These are phyloP conservation scores for Bullera alba DNA, from an alignment of 768 basidiomycete genomes.

Conservation along the genomic window DNA sequence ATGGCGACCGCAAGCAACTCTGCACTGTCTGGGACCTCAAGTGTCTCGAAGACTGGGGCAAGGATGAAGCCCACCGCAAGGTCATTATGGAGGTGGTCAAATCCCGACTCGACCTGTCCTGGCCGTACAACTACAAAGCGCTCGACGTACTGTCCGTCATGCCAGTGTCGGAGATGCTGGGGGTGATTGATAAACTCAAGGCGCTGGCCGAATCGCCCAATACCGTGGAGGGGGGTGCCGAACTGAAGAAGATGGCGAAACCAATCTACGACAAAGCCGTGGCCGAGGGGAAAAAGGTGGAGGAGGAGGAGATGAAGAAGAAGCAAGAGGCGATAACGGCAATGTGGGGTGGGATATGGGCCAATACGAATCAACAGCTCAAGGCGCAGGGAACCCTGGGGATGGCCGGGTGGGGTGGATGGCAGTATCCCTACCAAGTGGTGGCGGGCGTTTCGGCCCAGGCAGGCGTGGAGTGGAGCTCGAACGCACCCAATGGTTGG, in stretches of 20 bases:
- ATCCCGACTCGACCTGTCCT: conserved; percentile 23
- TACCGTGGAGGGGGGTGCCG: conserved; percentile 15
- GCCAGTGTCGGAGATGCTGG: conserved; percentile 13
- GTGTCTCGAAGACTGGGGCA: conserved; percentile 23
- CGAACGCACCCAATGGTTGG: conserved; percentile 36
- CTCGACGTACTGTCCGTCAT: conserved; percentile 23
- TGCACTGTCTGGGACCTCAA: conserved; percentile 11
- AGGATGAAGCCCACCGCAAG: conserved; percentile 29
- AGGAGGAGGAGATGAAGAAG: conserved; percentile 31
- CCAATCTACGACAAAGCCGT: conserved; percentile 24
- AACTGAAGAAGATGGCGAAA: conserved; percentile 24
- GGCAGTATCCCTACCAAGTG: conserved; percentile 27
- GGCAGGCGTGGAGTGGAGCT: conserved; percentile 17
- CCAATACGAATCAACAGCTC: conserved; percentile 15
- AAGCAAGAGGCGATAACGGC: conserved; percentile 31
- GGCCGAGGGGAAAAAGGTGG: conserved; percentile 23
- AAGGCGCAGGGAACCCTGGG: conserved; percentile 2
- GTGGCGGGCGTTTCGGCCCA: conserved; percentile 20
- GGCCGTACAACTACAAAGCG: conserved; percentile 41
- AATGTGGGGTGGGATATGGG: conserved; percentile 43
- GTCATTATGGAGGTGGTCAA: conserved; percentile 34
- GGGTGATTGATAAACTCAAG: conserved; percentile 15
- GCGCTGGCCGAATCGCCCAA: conserved; percentile 16
- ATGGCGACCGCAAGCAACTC: conserved; percentile 18
- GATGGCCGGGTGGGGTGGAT: conserved; percentile 23